A percentile compares a stretch with the other conserved stretches of the same genome.
Evolutionary conservation across 495 filamentous ascomycete genomes (phyloP).

Genomic region (Alectoria sarmentosa): DNA sequence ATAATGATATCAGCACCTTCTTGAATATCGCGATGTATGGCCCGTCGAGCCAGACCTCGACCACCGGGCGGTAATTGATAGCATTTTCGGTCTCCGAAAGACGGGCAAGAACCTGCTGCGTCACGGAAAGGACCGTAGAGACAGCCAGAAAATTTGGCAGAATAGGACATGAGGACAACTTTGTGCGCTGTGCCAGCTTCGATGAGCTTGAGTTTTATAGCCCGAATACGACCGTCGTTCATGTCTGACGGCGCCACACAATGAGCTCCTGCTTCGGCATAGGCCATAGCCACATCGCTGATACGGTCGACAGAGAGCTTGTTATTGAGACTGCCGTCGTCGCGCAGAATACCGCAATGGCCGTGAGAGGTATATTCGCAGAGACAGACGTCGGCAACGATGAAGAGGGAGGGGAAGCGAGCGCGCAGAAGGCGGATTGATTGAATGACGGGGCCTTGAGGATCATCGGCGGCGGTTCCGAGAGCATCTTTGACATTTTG

Average conservation of each 20-base stretch:
- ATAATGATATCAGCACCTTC: conserved; percentile 98
- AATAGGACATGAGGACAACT: conserved; percentile 90
- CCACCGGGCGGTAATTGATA: conserved; percentile 93
- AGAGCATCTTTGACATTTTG: conserved; percentile 79
- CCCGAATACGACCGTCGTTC: conserved; percentile 95
- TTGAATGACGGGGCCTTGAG: conserved; percentile 82
- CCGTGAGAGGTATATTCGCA: conserved; percentile 99
- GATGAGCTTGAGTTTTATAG: conserved; percentile 94
- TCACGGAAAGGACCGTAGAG: conserved; percentile 97
- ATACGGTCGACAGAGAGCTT: conserved; percentile 85
- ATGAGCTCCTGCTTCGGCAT: conserved; percentile 88
- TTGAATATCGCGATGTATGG: conserved; percentile 79
- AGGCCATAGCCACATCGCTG: conserved; percentile 85
- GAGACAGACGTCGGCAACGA: conserved; percentile 87
- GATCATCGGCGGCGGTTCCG: conserved; percentile 90
- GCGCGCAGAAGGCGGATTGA: conserved; percentile 74
- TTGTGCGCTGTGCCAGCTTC: conserved; percentile 85
- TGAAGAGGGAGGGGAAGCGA: conserved; percentile 80
- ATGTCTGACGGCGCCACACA: conserved; percentile 97
- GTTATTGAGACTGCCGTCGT: conserved; percentile 91
- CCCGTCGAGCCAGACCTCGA: conserved; percentile 85
- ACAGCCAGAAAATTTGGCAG: conserved; percentile 93
- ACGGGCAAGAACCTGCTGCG: conserved; percentile 84
- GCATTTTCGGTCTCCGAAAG: conserved; percentile 90
- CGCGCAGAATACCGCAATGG: conserved; percentile 89